These are phyloP conservation scores for Microbotryomycetes sp. DNA, from an alignment of 1,284 basidiomycete species.

Conservation along the genomic window DNA sequence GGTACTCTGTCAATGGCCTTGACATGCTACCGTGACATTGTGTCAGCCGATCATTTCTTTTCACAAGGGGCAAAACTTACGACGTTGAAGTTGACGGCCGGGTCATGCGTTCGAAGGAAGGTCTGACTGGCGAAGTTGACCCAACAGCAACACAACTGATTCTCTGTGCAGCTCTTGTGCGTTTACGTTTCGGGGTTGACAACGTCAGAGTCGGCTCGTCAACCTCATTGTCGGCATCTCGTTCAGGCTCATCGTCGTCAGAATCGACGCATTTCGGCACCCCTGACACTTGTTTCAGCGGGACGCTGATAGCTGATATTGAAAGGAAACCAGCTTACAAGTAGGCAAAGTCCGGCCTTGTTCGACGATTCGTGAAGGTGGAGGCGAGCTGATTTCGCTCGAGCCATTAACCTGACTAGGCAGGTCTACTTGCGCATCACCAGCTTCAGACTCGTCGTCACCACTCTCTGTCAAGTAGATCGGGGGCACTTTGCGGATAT, in stretches of 20 bases:
- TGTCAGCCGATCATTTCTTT: neutral
- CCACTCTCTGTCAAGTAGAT: constrained; percentile 18
- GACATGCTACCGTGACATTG: neutral
- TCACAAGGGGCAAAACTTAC: neutral
- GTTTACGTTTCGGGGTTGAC: constrained; percentile 2
- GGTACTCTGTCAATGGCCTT: neutral
- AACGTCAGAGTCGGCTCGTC: constrained; percentile 27
- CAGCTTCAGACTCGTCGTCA: constrained; percentile 6
- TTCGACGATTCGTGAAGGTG: constrained; percentile 15
- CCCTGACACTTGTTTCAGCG: too few relatives aligned
- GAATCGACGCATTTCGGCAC: neutral
- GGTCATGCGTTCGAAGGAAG: neutral
- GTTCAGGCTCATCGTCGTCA: constrained; percentile 1
- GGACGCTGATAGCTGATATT: neutral
- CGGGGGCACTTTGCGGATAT: constrained; percentile 21
- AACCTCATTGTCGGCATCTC: constrained; percentile 9
- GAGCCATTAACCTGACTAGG: neutral
- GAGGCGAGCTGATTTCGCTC: constrained; percentile 11
- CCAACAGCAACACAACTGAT: neutral
- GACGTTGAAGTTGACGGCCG: neutral
- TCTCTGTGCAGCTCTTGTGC: neutral
- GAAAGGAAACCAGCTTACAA: neutral
- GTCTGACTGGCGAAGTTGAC: neutral
- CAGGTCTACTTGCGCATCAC: constrained; percentile 3
- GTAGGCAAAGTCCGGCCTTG: constrained; percentile 15